phyloP scores from a whole-genome alignment of 441 rosid genomes.

The Jatropha multifida region DNA sequence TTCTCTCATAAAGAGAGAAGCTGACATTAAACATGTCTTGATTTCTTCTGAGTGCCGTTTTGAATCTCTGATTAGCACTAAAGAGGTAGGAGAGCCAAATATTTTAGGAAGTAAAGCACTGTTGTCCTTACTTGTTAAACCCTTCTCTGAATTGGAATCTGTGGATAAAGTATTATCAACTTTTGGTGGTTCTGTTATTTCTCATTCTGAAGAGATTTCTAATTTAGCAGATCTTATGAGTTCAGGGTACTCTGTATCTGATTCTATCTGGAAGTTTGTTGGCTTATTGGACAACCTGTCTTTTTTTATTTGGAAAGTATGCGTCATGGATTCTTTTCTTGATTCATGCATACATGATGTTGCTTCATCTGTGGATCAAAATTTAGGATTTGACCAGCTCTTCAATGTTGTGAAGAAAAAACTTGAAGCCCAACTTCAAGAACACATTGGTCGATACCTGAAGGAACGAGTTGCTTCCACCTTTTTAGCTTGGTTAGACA shows the following conservation, averaged over 20 bases:
- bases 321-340: slow-evolving; percentile 78
- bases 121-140: slow-evolving; percentile 56
- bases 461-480: slow-evolving; percentile 66
- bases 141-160: slow-evolving; percentile 75
- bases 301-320: slow-evolving; percentile 92
- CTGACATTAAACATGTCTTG: slow-evolving; percentile 63
- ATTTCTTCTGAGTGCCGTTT: slow-evolving; percentile 62
- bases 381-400: slow-evolving; percentile 93
- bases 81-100: slow-evolving; percentile 53
- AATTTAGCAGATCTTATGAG: slow-evolving; percentile 53
- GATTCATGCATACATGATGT: slow-evolving; percentile 89
- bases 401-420: slow-evolving; percentile 73
- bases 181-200: slow-evolving; percentile 43
- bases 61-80: slow-evolving; percentile 55
- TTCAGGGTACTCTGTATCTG: slow-evolving; percentile 64
- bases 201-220: slow-evolving; percentile 45
- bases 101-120: slow-evolving; percentile 61
- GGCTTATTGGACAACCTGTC: slow-evolving; percentile 58
- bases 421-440: slow-evolving; percentile 79
- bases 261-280: slow-evolving; percentile 72
- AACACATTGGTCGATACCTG: slow-evolving; percentile 64
- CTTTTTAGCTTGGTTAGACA: slow-evolving; percentile 66
- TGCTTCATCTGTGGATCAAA: slow-evolving; percentile 72
- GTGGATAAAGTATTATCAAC: slow-evolving; percentile 57
- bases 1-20: slow-evolving; percentile 69